Evolutionary conservation across 441 rosid genomes (phyloP), one percentile per base, ranked within the genome.

Genomic region (Populus hybrid): DNA sequence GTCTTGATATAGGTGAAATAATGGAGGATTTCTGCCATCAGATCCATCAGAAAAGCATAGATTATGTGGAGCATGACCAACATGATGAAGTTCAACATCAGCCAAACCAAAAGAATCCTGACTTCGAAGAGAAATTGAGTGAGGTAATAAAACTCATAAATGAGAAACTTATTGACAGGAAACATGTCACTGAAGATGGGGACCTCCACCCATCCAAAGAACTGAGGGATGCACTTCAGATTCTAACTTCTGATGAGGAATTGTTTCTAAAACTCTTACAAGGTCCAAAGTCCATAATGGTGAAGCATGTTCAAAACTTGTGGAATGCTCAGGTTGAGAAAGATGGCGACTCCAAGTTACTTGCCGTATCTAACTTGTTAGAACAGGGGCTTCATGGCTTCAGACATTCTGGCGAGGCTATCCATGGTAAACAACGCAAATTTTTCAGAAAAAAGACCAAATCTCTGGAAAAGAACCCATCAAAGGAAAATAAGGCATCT

Each of bases 221-320:
- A 83, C 85, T 97, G 66, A 84, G 83, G 86, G 93, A 94, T 81
- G 99, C 91, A 38, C 90, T 94, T 79, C 93, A 88, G 83, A 82
- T 87, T 81, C 88, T 89, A n/a, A 89, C 88, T 86, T 92, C 92
- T 24, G 97, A 94, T 66, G 92, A 91, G 83, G 99, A 94, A 77
- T 72, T 94, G 80, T 88, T 90, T 87, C 79, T 82, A 72, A 89
- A 91, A 82, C 90, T 90, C 82, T 81, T 94, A 74, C 90, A 87
- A 78, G 98, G 89, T 82, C 94, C 94, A 31, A 90, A 90, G 80
- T 88, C 93, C 9, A 80, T 87, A 68, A 81, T 91, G 79, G 87
- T 87, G 71, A 87, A 88, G 66, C 81, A 84, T 78, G 76, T 77
- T 83, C 88, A 83, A 80, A 79, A 82, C 79, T 71, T 85, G 76